Base-by-base conservation (phyloP, 306 rosid genomes). In the Quercus mongolica region DNA sequence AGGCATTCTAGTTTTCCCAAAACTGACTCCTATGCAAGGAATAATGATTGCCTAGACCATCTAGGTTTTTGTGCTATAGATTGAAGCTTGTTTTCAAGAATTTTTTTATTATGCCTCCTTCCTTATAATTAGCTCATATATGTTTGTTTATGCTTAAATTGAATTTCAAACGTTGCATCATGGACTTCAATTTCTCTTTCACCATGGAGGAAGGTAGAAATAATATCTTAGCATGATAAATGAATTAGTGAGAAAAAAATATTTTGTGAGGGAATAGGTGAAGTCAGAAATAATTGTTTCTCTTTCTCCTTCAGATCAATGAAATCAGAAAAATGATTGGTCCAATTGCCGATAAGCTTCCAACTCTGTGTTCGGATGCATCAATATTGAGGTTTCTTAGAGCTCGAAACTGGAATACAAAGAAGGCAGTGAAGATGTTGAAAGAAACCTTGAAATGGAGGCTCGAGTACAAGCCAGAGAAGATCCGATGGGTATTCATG, bases 391-490 rank as follows among this genome's bases (percentile, higher is more conserved):
- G 98, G 84, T 93, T 76, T 79, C 97, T 91, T 52, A 90, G 79
- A 81, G 93, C 97, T 20, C 81, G 91, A 21, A 91, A 79, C 82
- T 89, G 94, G 88, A 87, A 84, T 79, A 28, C 89, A 3, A 87
- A 82, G 78, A 93, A 91, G 78, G 87, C 97, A 51, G 84, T 79
- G 13, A 91, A 85, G 84, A 93, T 90, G 97, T 76, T 91, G 83
- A 88, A 83, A 82, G 84, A 77, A 19, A 76, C 88, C 76, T 72
- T 93, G 35, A 91, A 88, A 86, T 93, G 98, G 98, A 88, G 90
- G 88, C 76, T 85, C 28, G 92, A 89, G 33, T 91, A 71, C 88
- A 88, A 83, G 89, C 98, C 98, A 62, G 97, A 91, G 77, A 88
- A 80, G 80, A 87, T 91, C 80, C 78, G 7, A 80, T 90, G 93